Conservation (phyloP, 495 filamentous ascomycete species). For the Aspergillus sclerotioniger region DNA sequence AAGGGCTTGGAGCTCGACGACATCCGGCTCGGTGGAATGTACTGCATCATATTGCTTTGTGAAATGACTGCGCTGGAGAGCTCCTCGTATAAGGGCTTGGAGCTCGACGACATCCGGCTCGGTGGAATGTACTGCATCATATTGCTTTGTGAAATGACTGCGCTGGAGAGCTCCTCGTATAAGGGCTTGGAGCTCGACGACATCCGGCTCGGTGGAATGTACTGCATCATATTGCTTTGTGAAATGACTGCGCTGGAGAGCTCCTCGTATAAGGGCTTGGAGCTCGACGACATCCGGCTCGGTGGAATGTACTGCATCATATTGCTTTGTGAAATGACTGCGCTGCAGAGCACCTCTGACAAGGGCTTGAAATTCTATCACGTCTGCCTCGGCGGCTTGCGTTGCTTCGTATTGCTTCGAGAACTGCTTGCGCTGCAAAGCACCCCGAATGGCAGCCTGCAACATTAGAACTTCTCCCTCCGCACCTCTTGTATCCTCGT, state of each 20-base stretch:
- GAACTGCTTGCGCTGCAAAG: conserved; percentile 43
- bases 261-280: conserved; percentile 32
- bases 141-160: conserved; percentile 30
- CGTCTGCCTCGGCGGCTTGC: conserved; percentile 41
- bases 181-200: conserved; percentile 30
- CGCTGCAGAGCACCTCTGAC: conserved; percentile 14
- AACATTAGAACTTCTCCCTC: conserved; percentile 56
- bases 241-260: neutral
- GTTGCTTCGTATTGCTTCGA: conserved; percentile 41
- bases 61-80: neutral
- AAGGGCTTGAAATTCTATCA: conserved; percentile 44
- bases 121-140: conserved; percentile 32
- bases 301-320: conserved; percentile 45
- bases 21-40: conserved; percentile 31
- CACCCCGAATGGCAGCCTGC: conserved; percentile 69
- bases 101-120: conserved; percentile 46
- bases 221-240: conserved; percentile 40
- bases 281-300: conserved; percentile 43
- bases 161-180: conserved; percentile 33
- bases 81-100: conserved; percentile 32
- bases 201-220: conserved; percentile 31
- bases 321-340: conserved; percentile 28
- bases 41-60: conserved; percentile 40
- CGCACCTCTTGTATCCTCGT: conserved; percentile 44
- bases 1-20: conserved; percentile 30